Evolutionary conservation across 495 filamentous ascomycete genomes (phyloP).

Genomic region (Apodospora peruviana): DNA sequence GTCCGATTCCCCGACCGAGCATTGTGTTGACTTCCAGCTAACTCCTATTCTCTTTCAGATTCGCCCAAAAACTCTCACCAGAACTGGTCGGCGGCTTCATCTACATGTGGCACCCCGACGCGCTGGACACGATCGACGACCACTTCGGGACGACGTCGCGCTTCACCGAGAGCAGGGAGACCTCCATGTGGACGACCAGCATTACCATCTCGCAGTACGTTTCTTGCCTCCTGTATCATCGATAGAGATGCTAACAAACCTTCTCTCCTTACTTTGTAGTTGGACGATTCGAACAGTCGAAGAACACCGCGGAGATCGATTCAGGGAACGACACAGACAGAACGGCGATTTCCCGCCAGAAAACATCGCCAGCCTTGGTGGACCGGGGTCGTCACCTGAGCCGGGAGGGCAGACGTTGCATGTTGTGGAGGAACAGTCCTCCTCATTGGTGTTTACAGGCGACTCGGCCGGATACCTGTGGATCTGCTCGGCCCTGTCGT

Average conservation of each 20-base stretch:
- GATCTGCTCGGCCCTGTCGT: conserved; percentile 8
- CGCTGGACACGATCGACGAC: conserved; percentile 3
- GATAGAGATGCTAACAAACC: too few species aligned
- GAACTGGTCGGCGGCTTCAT: conserved; percentile 2
- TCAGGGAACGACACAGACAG: conserved; percentile 6
- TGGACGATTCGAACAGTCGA: conserved; percentile 6
- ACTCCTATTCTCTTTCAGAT: neutral
- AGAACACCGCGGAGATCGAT: neutral
- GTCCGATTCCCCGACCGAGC: neutral
- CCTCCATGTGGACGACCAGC: conserved; percentile 6
- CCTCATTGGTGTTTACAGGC: conserved; percentile 6
- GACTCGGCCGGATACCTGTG: conserved; percentile 5
- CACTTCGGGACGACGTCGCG: conserved; percentile 10
- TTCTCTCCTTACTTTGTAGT: too few species aligned
- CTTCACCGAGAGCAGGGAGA: conserved; percentile 7
- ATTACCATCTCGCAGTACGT: conserved; percentile 10
- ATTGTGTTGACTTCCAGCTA: too few species aligned
- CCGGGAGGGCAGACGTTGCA: conserved; percentile 1
- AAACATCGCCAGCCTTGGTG: conserved; percentile 5
- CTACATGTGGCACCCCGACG: conserved; percentile 13
- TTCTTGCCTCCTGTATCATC: neutral
- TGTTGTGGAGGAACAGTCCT: conserved; percentile 7
- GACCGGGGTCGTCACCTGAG: neutral
- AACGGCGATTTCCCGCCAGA: conserved; percentile 12
- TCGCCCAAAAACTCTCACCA: conserved; percentile 3